Base-by-base conservation (phyloP, 2,329 filamentous ascomycete species). In the Byssochlamys sp. region DNA sequence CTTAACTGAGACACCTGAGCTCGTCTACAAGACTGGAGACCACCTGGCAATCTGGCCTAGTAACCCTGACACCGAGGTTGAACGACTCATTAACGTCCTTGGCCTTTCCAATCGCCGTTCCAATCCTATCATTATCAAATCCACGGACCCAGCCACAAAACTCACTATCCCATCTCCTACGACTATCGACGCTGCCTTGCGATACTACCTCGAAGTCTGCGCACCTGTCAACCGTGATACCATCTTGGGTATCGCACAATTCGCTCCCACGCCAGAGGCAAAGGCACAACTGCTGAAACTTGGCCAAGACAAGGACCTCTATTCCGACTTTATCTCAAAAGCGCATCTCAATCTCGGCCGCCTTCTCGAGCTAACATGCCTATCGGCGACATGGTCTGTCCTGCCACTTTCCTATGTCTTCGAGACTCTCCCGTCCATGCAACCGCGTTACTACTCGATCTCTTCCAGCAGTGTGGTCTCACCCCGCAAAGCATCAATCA, bases 21-120 rank as follows among this genome's bases (percentile, higher is more conserved):
- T 96, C 59, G 84, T 82, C n/a, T 96, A 96, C 78, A 89, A 91
- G 65, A 96, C 91, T 51, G 91, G 91, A 67, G 91, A 96, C 69
- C 91, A 96, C 70, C 87, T 96, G 67, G 91, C 90, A 49, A 78
- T 96, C 66, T 96, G 91, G 91, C 91, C 91, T 35, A 91, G 88
- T 39, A 96, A 96, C 71, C 79, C 91, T 55, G 90, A 90, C 55
- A 84, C 83, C 62, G 91, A 96, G 72, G 90, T 95, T 31, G 87
- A 95, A 65, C 83, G 87, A 56, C 87, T 96, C 70, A 77, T 96
- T 61, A 80, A 65, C 4, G 65, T 75, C 58, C 65, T 91, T 57
- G 89, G 83, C 57, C 68, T 2, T 67, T 69, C 33, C 61, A 71
- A 33, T 67, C 73, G 57, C 68, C 68, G 53, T 67, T 67, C 29